Conservation (phyloP, 202 grass and related monocot species). For the Zoysia matrella region DNA sequence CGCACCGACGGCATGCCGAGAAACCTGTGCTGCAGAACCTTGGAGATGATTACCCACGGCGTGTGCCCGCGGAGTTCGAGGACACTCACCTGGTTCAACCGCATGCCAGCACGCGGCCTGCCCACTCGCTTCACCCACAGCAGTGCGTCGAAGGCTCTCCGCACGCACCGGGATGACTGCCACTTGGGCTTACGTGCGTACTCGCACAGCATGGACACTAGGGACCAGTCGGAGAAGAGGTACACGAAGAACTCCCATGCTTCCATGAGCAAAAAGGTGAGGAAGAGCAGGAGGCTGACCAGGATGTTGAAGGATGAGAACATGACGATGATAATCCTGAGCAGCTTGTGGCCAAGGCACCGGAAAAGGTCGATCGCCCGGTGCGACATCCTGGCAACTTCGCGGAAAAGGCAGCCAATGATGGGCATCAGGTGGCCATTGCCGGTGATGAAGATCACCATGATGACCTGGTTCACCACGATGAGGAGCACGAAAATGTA, state of each 20-base stretch:
- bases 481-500: conserved; percentile 18
- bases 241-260: conserved; percentile 18
- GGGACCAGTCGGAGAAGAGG: conserved; percentile 23
- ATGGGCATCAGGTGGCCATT: neutral
- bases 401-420: conserved; percentile 9
- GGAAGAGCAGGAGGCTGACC: neutral
- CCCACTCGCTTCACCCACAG: conserved; percentile 15
- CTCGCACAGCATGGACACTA: conserved; percentile 15
- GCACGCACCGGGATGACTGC: conserved; percentile 1
- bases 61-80: conserved; percentile 16
- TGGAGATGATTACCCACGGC: neutral
- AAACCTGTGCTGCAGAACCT: conserved; percentile 27
- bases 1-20: neutral
- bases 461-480: conserved; percentile 12
- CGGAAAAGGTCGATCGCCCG: neutral
- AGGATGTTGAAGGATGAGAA: conserved; percentile 13
- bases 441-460: conserved; percentile 22
- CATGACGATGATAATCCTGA: neutral
- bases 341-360: conserved; percentile 28
- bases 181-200: conserved; percentile 9
- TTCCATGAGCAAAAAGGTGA: conserved; percentile 21
- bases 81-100: conserved; percentile 23
- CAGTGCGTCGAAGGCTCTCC: conserved; percentile 11
- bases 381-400: neutral
- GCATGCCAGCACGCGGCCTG: neutral